Base-by-base conservation (phyloP, 2,329 filamentous ascomycete species). In the Grosmannia huntii region DNA sequence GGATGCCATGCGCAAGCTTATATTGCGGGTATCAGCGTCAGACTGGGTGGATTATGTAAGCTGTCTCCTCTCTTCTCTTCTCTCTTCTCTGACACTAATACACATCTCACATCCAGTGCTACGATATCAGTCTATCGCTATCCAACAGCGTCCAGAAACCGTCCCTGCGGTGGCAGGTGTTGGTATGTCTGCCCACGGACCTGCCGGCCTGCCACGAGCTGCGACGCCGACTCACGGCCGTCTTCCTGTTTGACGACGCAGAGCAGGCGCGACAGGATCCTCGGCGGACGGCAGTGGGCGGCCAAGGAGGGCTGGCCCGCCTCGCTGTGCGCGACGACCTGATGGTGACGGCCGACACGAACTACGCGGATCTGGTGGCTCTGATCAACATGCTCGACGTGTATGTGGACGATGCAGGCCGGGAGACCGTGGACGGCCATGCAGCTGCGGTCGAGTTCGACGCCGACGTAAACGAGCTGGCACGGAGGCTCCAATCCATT, bases 351-450 rank as follows among this genome's bases (percentile, higher is more conserved):
- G 72, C 73, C 19, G 64, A 75, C 33, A 87, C 85, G 0, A 74
- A 96, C 69, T 96, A 88, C 69, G 73, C 76, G 19, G 76, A 84
- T 57, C 78, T 96, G 1, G 75, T 78, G 38, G 83, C 87, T 2
- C 76, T 83, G 19, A 75, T 88, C 4, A 72, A 78, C 3, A 78
- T 95, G 23, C 78, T 96, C 5, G 86, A 94, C 66, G 80, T 89
- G 46, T 85, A 83, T 19, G 76, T 96, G 56, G 88, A 89, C 60
- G 81, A 85, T 59, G 60, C 56, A 9, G 62, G 53, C 2, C 60
- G 63, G 10, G 55, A 58, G n/a, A 16, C 68, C 65, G 59, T 60
- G 1, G 58, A 57, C 6, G 41, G 11, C 27, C 11, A 14, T 25
- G 4, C n/a, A 21, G 23, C 19, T 1, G 14, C 54, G n/a, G 28